Percentiles rank a stretch among this genome's conserved stretches.
Evolutionary conservation across 2,329 filamentous ascomycete species (phyloP).

Genomic region (Colletotrichum sublineola): DNA sequence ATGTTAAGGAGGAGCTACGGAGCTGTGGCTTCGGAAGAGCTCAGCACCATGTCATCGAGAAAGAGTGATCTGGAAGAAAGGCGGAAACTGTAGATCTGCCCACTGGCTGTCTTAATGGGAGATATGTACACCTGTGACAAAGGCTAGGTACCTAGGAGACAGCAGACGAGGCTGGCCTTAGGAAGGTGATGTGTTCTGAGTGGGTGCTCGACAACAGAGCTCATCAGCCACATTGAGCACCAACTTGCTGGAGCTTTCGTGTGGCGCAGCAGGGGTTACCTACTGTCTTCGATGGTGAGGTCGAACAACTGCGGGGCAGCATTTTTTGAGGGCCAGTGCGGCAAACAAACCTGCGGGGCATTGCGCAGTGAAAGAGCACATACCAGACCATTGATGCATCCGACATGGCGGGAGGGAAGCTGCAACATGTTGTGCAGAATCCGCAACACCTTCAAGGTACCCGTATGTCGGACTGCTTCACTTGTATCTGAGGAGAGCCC

Average conservation of each 20-base stretch:
- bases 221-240: conserved; percentile 22
- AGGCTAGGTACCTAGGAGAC: neutral
- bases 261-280: conserved; percentile 34
- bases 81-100: neutral
- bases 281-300: conserved; percentile 4
- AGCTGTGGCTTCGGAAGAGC: conserved; percentile 19
- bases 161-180: conserved; percentile 34
- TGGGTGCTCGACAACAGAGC: conserved; percentile 4
- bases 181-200: conserved; percentile 29
- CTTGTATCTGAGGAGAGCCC: neutral
- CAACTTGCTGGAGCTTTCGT: neutral
- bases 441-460: conserved; percentile 14
- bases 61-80: neutral
- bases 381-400: conserved; percentile 24
- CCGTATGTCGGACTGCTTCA: neutral
- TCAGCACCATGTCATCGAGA: conserved; percentile 29
- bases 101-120: conserved; percentile 13
- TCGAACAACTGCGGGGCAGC: conserved; percentile 29
- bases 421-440: conserved; percentile 37
- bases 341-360: conserved; percentile 41
- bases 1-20: conserved; percentile 34
- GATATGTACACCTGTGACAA: conserved; percentile 27
- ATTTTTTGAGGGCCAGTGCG: conserved; percentile 20
- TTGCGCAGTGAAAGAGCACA: conserved; percentile 11
- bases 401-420: neutral